Percentiles rank a stretch among this genome's conserved stretches.
phyloP scores from a whole-genome alignment of 495 filamentous ascomycete genomes.

The Hypoxylon fragiforme region DNA sequence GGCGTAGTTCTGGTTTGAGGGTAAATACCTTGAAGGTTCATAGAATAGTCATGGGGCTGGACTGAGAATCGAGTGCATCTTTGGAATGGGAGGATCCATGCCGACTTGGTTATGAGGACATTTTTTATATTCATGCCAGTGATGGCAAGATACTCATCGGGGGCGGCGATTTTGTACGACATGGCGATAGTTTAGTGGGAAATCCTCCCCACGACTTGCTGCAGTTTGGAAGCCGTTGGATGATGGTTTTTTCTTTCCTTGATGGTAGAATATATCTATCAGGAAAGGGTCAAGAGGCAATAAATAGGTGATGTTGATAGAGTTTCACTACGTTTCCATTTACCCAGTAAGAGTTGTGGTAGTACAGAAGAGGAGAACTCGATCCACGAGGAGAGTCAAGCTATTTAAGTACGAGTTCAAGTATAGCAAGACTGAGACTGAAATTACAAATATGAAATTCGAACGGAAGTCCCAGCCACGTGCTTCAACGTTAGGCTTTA shows the following conservation, averaged over 20 bases:
- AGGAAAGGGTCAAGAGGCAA: too few species aligned
- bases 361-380: neutral
- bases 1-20: neutral
- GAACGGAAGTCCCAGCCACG: too few species aligned
- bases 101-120: conserved; percentile 74
- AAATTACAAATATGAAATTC: neutral
- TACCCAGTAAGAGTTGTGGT: neutral
- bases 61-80: conserved; percentile 59
- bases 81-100: conserved; percentile 70
- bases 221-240: too few species aligned
- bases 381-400: neutral
- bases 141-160: conserved; percentile 74
- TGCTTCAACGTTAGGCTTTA: too few species aligned
- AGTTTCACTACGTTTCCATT: too few species aligned
- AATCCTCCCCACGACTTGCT: too few species aligned
- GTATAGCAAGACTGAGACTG: neutral
- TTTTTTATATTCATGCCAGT: conserved; percentile 73
- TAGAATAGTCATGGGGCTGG: conserved; percentile 74
- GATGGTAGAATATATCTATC: too few species aligned
- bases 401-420: neutral
- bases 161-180: conserved; percentile 51
- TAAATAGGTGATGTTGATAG: too few species aligned
- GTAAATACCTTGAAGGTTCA: conserved; percentile 61
- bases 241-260: too few species aligned
- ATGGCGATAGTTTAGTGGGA: conserved; percentile 31